phyloP scores from a whole-genome alignment of 169 alveolate genomes.

The Sarcocystis neurona region DNA sequence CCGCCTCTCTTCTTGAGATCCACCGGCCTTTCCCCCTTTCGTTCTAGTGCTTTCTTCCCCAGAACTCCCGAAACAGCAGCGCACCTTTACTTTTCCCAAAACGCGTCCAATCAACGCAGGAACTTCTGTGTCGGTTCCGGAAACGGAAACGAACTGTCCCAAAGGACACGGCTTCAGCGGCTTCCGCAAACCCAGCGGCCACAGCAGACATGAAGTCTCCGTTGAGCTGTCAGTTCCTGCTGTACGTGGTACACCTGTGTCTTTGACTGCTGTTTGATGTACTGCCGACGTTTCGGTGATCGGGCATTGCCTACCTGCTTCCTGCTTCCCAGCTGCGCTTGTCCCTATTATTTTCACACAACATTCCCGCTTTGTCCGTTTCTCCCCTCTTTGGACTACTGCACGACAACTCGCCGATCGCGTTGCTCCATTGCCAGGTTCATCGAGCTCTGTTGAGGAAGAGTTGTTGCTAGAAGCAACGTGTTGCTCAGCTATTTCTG shows the following conservation, averaged over 20 bases:
- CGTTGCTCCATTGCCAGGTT: neutral
- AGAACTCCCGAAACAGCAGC: neutral
- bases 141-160: neutral
- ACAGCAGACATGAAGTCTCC: neutral
- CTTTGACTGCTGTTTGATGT: neutral
- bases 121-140: neutral
- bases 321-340: neutral
- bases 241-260: too few species aligned
- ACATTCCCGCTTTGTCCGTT: too few species aligned
- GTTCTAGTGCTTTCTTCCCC: neutral
- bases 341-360: too few species aligned
- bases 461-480: too few species aligned
- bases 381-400: too few species aligned
- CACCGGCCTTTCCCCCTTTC: neutral
- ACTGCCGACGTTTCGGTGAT: neutral
- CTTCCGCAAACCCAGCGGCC: neutral
- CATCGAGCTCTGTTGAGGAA: too few species aligned
- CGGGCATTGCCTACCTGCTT: neutral
- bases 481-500: too few species aligned
- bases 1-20: neutral
- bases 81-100: neutral
- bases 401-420: neutral
- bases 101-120: neutral
- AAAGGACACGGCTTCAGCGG: neutral
- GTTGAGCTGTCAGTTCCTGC: neutral